Percentiles rank a stretch among this genome's conserved stretches.
phyloP scores from a whole-genome alignment of 2,329 filamentous ascomycete genomes.

The Verticillium isaacii region DNA sequence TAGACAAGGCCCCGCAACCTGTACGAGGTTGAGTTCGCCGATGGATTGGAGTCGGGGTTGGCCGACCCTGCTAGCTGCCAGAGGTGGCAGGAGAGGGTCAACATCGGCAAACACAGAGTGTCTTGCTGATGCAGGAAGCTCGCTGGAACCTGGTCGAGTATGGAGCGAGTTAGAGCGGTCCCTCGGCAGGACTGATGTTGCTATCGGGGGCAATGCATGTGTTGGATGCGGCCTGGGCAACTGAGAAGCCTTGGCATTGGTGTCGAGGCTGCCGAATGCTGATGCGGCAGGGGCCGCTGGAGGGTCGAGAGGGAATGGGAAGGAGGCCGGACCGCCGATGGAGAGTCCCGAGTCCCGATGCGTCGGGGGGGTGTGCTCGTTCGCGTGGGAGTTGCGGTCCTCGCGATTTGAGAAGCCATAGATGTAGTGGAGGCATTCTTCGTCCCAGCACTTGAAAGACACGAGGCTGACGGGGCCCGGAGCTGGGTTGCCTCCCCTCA shows the following conservation, averaged over 20 bases:
- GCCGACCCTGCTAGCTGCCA: conserved; percentile 48
- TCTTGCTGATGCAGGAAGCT: conserved; percentile 28
- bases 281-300: conserved; percentile 23
- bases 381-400: conserved; percentile 47
- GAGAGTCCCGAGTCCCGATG: conserved; percentile 41
- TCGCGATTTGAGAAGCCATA: conserved; percentile 49
- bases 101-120: conserved; percentile 41
- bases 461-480: conserved; percentile 19
- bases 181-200: conserved; percentile 24
- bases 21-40: conserved; percentile 47
- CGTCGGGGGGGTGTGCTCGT: conserved; percentile 34
- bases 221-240: conserved; percentile 31
- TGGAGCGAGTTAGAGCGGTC: conserved; percentile 36
- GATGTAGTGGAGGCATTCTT: conserved; percentile 52
- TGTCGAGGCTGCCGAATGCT: conserved; percentile 16
- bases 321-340: conserved; percentile 28
- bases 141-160: conserved; percentile 34
- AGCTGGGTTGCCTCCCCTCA: conserved; percentile 21
- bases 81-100: conserved; percentile 48
- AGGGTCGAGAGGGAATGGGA: conserved; percentile 27
- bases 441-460: conserved; percentile 51
- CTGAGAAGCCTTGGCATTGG: conserved; percentile 18
- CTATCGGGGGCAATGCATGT: conserved; percentile 29
- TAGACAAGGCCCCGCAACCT: conserved; percentile 43
- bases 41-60: conserved; percentile 53